A percentile compares a stretch with the other conserved stretches of the same genome.
phyloP scores from a whole-genome alignment of 1,284 basidiomycete genomes.

The Hypsizygus ulmarius region DNA sequence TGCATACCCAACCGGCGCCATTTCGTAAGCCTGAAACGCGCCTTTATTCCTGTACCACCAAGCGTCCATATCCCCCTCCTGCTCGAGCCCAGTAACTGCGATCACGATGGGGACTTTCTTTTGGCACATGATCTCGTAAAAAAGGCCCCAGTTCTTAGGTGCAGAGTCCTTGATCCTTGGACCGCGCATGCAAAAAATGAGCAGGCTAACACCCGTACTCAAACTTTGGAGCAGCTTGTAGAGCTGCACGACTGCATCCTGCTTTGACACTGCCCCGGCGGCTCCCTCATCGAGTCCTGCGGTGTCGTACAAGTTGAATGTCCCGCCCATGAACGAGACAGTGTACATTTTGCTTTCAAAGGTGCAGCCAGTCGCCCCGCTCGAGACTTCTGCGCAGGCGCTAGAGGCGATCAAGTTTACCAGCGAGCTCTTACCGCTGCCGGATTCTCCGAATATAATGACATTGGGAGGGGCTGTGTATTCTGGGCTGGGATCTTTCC shows the following conservation, averaged over 20 bases:
- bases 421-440: conserved; percentile 32
- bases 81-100: conserved; percentile 40
- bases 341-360: conserved; percentile 17
- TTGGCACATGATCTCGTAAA: conserved; percentile 38
- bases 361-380: conserved; percentile 22
- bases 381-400: conserved; percentile 18
- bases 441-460: conserved; percentile 31
- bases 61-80: conserved; percentile 35
- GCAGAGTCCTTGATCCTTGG: conserved; percentile 34
- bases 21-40: conserved; percentile 29
- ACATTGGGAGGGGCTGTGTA: conserved; percentile 17
- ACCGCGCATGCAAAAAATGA: conserved; percentile 40
- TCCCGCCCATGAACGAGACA: conserved; percentile 14
- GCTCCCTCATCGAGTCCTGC: conserved; percentile 41
- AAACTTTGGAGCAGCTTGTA: conserved; percentile 32
- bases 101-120: conserved; percentile 37
- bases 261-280: conserved; percentile 24
- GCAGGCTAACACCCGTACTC: conserved; percentile 38
- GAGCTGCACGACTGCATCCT: conserved; percentile 33
- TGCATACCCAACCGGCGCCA: conserved; percentile 32
- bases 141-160: conserved; percentile 38
- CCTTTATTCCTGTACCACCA: conserved; percentile 39
- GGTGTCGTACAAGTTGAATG: conserved; percentile 35
- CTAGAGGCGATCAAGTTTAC: conserved; percentile 28
- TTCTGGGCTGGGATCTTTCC: no score